Evolutionary conservation across 169 alveolate species (phyloP).

Genomic region (Amoebophrya sp.): DNA sequence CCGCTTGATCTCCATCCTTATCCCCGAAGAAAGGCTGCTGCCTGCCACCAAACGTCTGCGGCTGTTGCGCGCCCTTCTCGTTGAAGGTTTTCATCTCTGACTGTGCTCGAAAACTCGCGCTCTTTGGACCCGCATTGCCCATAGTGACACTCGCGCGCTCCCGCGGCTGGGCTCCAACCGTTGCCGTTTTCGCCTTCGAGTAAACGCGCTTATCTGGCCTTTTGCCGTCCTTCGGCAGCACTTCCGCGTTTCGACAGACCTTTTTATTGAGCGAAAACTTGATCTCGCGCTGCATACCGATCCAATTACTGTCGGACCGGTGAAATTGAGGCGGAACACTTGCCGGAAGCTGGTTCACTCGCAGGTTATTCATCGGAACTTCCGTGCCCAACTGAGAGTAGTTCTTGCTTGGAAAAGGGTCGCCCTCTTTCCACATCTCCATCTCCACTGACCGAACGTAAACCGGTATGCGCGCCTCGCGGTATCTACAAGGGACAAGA

Average conservation of each 20-base stretch:
- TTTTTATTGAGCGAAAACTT: background rate
- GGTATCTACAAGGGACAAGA: background rate
- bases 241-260: background rate
- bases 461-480: slow-evolving; percentile 10
- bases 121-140: background rate
- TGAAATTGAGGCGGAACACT: background rate
- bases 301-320: background rate
- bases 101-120: background rate
- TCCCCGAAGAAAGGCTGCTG: too few species aligned
- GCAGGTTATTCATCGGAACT: background rate
- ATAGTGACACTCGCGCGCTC: background rate
- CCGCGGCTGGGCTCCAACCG: background rate
- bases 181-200: background rate
- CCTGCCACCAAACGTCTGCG: background rate
- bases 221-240: background rate
- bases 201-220: background rate
- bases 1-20: too few species aligned
- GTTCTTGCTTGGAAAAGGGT: background rate
- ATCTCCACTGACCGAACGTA: background rate
- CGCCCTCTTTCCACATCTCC: slow-evolving; percentile 10
- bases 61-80: background rate
- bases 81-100: background rate
- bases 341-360: background rate
- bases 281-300: background rate
- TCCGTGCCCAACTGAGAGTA: background rate